Base-by-base conservation (phyloP, 2,329 filamentous ascomycete genomes). In the Sphaceloma murrayae region DNA sequence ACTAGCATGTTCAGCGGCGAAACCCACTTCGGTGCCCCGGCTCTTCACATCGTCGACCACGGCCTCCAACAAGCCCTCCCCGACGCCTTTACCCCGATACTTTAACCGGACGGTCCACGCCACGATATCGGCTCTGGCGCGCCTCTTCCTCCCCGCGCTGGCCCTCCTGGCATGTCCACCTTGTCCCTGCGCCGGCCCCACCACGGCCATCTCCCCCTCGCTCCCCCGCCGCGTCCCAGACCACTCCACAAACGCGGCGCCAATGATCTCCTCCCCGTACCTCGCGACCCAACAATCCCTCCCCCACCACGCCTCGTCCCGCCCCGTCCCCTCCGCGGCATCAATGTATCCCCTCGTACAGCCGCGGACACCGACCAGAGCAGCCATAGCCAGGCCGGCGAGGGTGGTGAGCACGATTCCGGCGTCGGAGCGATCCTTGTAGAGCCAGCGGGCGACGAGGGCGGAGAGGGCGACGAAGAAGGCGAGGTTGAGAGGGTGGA, bases 1-100 rank as follows among this genome's bases (percentile, higher is more conserved):
- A 72, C 89, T 86, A 33, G 84, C 85, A 67, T 94, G 86, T 51
- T 83, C 77, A 43, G 71, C 67, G 5, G 82, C 83, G 60, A 94
- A 93, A 2, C 79, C 76, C 42, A 88, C 67, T 47, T 74, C 74
- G 31, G 84, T 83, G 47, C 81, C 81, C 56, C 73, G 75, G 61
- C 79, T 77, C 53, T 74, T 74, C 48, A 82, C 80, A 45, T 81
- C 60, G 46, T 71, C 70, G 2, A 88, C 78, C 1, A 82, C 85
- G 53, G 84, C 81, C 52, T 81, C 74, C 36, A 94, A 67, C 54
- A 94, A 63, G 22, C 78, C 80, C 30, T 67, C 71, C 2, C 86
- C 87, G 17, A 93, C 68, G 0, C 86, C 85, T 50, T 77, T 75
- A 22, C 75, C 69, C 18, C 87, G 73, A 60, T 85, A 86, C 52